Base-by-base conservation (phyloP, 345 rosid species). In the Eutrema heterophyllum region DNA sequence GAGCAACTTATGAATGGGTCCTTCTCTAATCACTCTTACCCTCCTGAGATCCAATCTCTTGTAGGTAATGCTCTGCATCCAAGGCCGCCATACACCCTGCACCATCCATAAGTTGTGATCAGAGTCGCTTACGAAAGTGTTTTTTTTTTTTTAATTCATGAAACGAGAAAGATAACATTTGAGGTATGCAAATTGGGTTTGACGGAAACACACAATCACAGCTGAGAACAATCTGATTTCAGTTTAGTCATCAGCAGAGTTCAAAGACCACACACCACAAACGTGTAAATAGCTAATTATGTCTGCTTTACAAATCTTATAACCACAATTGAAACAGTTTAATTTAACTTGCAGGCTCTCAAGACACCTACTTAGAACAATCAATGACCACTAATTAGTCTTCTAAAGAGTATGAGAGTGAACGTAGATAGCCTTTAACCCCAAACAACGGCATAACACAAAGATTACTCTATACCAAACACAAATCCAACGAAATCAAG, bases 51-150 rank as follows among this genome's bases (percentile, higher is more conserved):
- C 85, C 89, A 64, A 86, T 82, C 83, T 90, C 92, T 44, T 95
- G 97, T 79, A 95, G 80, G 84, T 88, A 95, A 82, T 95, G 99
- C 65, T 95, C 98, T 6, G 98, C 98, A 18, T 95, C 99, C 73
- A 92, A 83, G 1, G 99, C 99, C 39, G 99, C 97, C 99, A 92
- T 95, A 83, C 99, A 95, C 36, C 99, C 99, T 95, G 76, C 85
- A 83, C 41, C 56, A 76, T 63, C 45, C 45, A 64, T 9, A 32
- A 5, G 8, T 18, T 58, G 29, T 38, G 45, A 58, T 36, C 64
- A 58, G 64, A 38, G 45, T 68, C 52, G 55, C 41, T 68, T 41
- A 14, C 15, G 13, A 58, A 46, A 45, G 8, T 5, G 18, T 21
- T 21, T 21, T 21, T 21, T 21, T 21, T 21, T 21, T 21, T 21